Percentiles rank a stretch among this genome's conserved stretches.
Conservation (phyloP, 1,139 yeast species). For the Candida sp. region DNA sequence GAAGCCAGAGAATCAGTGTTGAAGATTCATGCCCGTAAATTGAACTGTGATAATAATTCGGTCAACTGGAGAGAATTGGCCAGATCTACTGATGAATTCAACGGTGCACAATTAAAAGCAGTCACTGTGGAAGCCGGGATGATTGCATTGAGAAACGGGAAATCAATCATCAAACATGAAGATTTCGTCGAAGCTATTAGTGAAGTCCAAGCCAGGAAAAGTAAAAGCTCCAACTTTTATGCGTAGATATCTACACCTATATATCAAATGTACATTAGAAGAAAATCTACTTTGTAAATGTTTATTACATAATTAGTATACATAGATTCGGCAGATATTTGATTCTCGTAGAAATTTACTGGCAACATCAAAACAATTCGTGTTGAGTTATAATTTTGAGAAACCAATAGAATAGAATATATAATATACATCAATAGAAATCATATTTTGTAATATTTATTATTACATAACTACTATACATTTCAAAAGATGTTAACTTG, state of each 20-base stretch:
- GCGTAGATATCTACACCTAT: slow-evolving; percentile 36
- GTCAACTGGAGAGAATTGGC: slow-evolving; percentile 99
- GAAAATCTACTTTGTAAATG: neutral
- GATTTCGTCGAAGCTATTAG: slow-evolving; percentile 98
- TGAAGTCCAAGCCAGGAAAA: slow-evolving; percentile 97
- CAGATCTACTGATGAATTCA: slow-evolving; percentile 95
- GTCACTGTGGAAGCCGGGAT: slow-evolving; percentile 99
- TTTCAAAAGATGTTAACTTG: too few species aligned
- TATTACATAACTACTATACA: too few species aligned
- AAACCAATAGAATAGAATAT: too few species aligned
- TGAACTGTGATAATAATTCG: slow-evolving; percentile 82
- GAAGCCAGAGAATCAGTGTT: slow-evolving; percentile 96
- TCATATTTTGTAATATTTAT: too few species aligned
- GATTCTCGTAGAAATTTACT: too few species aligned
- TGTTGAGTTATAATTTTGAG: too few species aligned
- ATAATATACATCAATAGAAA: too few species aligned
- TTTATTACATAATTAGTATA: too few species aligned
- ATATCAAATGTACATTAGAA: slow-evolving; percentile 1
- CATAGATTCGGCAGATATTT: too few species aligned
- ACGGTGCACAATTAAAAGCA: slow-evolving; percentile 98
- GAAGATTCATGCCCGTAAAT: slow-evolving; percentile 95
- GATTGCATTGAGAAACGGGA: slow-evolving; percentile 97
- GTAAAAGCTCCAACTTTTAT: slow-evolving; percentile 92
- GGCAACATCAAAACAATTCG: too few species aligned
- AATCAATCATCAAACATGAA: slow-evolving; percentile 88